Evolutionary conservation across 495 filamentous ascomycete species (phyloP).

Genomic region (Trypethelium eluteriae): DNA sequence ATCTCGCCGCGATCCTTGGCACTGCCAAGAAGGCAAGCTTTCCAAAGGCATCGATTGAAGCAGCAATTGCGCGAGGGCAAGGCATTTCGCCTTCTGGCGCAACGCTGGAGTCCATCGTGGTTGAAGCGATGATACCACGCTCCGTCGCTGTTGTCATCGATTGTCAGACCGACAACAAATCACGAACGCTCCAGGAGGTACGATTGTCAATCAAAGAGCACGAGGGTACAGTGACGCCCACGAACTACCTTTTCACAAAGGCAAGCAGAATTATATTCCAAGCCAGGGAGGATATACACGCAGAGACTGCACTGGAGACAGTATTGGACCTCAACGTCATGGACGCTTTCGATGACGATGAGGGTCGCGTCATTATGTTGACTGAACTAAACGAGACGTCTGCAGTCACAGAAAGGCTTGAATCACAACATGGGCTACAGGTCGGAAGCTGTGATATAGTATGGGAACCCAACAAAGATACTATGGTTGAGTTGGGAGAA

Average conservation of each 20-base stretch:
- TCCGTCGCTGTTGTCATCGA: constrained; percentile 75
- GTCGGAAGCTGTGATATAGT: constrained; percentile 69
- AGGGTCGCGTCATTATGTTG: constrained; percentile 63
- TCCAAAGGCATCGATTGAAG: constrained; percentile 75
- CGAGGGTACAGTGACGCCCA: constrained; percentile 61
- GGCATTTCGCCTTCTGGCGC: constrained; percentile 65
- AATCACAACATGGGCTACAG: constrained; percentile 50
- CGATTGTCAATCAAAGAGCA: constrained; percentile 57
- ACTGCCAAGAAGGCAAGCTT: constrained; percentile 80
- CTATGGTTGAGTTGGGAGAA: constrained; percentile 50
- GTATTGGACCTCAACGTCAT: constrained; percentile 79
- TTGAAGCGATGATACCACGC: constrained; percentile 76
- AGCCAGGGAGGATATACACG: constrained; percentile 49
- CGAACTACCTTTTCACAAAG: constrained; percentile 76
- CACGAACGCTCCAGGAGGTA: constrained; percentile 62
- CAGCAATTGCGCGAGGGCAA: constrained; percentile 78
- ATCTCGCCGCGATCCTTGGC: constrained; percentile 60
- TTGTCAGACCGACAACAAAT: constrained; percentile 74
- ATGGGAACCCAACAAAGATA: constrained; percentile 78
- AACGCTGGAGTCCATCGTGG: constrained; percentile 61
- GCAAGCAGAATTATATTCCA: constrained; percentile 65
- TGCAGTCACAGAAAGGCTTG: constrained; percentile 54
- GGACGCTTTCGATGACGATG: constrained; percentile 65
- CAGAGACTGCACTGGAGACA: constrained; percentile 73
- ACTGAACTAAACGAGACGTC: constrained; percentile 65